Evolutionary conservation across 2,329 filamentous ascomycete species (phyloP), one percentile per base, ranked within the genome.

Genomic region (Neonectria faginata): DNA sequence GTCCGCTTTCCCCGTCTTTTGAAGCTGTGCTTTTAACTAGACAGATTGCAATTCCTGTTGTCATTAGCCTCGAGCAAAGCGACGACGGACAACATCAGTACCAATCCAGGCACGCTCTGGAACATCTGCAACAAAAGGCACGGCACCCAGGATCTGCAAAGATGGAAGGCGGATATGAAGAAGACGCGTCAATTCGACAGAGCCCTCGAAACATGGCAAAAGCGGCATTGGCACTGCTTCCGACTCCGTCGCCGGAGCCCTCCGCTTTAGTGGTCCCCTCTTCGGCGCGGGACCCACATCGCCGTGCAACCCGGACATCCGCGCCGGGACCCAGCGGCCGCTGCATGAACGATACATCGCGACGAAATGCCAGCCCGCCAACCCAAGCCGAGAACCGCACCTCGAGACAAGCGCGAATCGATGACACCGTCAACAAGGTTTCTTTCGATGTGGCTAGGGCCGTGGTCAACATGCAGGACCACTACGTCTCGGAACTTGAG

Each of bases 401-500:
- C 18, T 3, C 8, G 0, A n/a, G 41, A 5, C 18, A 39, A 0
- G 10, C 36, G 0, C 29, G 10, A 1, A 44, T 33, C 0, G 50
- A 63, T 0, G 31, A 60, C 0, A 14, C 29, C 10, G 51, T 60
- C 1, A 50, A 68, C 2, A 45, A 60, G 8, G 59, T 68, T 1
- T 64, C 70, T 2, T 12, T 61, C 6, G 51, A 54, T 10, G 27
- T 74, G 2, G 66, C 69, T 2, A 48, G 48, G 6, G 44, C 55
- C 3, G 53, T 74, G 0, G 60, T 72, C 3, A 72, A 71, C 2
- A 70, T 74, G 64, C 70, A 72, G 7, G 64, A 70, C n/a, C 45
- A 70, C 8, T 75, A 75, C 10, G 53, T 44, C 1, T 41, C 62
- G 2, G 67, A 73, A 10, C 60, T 75, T 1, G 53, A 66, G 16